Conservation (phyloP, 1,139 yeast species). For the Sugiyamaella japonica region DNA sequence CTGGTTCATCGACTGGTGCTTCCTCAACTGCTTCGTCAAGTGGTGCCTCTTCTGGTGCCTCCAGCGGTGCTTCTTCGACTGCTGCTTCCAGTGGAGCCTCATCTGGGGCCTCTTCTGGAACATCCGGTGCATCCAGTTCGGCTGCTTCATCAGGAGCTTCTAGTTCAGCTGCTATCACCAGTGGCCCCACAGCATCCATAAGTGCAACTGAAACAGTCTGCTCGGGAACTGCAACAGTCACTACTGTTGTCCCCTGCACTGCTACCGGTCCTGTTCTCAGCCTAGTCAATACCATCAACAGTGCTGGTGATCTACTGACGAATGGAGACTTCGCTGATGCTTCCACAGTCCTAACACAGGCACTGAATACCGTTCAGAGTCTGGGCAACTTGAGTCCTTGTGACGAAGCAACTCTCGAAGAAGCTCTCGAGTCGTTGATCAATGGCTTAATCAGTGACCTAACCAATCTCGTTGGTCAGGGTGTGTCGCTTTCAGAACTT, state of each 20-base stretch:
- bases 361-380: conserved; percentile 1
- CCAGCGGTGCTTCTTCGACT: no score
- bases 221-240: conserved; percentile 3
- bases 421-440: conserved; percentile 6
- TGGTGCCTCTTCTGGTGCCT: no score
- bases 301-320: conserved; percentile 3
- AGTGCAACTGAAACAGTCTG: conserved; percentile 4
- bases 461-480: not conserved
- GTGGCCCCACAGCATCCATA: not conserved
- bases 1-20: no score
- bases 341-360: not conserved
- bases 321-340: conserved; percentile 5
- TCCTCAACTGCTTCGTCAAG: no score
- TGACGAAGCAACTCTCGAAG: conserved; percentile 3
- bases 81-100: no score
- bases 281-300: conserved; percentile 6
- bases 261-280: conserved; percentile 1
- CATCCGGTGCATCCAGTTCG: no score
- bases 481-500: conserved; percentile 8
- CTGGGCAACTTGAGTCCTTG: conserved; percentile 4
- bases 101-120: no score
- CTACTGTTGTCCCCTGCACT: conserved; percentile 6
- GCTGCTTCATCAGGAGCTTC: no score
- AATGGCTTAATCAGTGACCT: conserved; percentile 2
- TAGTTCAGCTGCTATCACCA: not conserved